Conservation (phyloP, 768 basidiomycete species). For the Gautieria morchelliformis region DNA sequence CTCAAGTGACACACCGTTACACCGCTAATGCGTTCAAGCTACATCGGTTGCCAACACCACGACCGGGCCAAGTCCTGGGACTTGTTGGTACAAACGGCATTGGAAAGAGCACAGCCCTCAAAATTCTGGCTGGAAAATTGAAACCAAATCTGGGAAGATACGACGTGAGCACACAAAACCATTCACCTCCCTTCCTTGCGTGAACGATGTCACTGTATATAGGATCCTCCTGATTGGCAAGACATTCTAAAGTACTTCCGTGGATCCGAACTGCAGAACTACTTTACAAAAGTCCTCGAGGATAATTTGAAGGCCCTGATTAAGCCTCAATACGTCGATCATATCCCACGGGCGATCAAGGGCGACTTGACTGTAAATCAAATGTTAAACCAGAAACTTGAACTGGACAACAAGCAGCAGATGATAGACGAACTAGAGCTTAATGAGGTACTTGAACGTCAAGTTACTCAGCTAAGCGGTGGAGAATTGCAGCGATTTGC, state of each 20-base stretch:
- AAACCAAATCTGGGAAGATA: slow-evolving; percentile 98
- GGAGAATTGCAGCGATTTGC: slow-evolving; percentile 98
- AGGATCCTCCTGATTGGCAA: slow-evolving; percentile 99
- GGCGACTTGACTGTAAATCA: slow-evolving; percentile 73
- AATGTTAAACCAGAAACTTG: slow-evolving; percentile 89
- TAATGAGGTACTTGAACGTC: slow-evolving; percentile 75
- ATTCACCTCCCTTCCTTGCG: not conserved
- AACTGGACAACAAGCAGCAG: slow-evolving; percentile 79
- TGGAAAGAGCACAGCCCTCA: slow-evolving; percentile 95
- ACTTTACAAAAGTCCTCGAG: slow-evolving; percentile 98
- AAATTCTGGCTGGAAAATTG: slow-evolving; percentile 92
- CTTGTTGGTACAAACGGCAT: slow-evolving; percentile 99
- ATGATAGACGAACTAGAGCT: slow-evolving; percentile 85
- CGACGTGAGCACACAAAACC: slow-evolving; percentile 48
- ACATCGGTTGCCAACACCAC: slow-evolving; percentile 92
- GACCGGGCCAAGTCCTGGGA: slow-evolving; percentile 97
- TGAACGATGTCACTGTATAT: slow-evolving; percentile 1
- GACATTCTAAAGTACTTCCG: slow-evolving; percentile 98
- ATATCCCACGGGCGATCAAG: slow-evolving; percentile 95
- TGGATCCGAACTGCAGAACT: slow-evolving; percentile 97
- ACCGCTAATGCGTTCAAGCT: slow-evolving; percentile 98
- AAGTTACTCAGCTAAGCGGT: slow-evolving; percentile 81
- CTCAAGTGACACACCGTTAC: slow-evolving; percentile 96
- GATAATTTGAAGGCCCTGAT: slow-evolving; percentile 98
- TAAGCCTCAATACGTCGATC: slow-evolving; percentile 99